Evolutionary conservation across 352 stramenopile species (phyloP), one percentile per base, ranked within the genome.

Genomic region (Pythium folliculosum): DNA sequence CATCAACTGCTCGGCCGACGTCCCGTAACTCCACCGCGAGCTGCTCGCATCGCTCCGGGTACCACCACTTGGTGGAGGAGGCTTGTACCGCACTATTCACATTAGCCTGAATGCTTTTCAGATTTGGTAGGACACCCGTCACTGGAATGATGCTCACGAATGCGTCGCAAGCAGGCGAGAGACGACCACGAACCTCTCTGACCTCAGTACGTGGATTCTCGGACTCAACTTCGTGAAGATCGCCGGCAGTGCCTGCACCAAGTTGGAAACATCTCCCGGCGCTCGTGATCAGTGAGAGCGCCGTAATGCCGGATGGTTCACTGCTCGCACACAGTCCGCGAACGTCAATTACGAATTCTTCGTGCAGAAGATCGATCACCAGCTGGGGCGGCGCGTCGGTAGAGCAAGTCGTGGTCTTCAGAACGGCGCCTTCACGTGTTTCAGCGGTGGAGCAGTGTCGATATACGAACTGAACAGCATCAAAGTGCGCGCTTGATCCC

Each of bases 401-500:
- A 38, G 37, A 14, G 1, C 35, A 37, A 19, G 14, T 12, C 8
- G 5, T 9, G 5, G 50, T 61, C 25, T 44, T 23, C 32, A 49
- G 2, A 10, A 16, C 17, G 19, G 30, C 5, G 23, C 61, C 40
- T 22, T 61, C 25, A 2, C 25, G 25, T 38, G 55, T 30, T 21
- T 60, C 32, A 17, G 38, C 51, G 1, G 38, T 61, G 7, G 3
- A 1, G 51, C 58, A 67, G 30, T 67, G 50, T 1, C 61, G 61
- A 45, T 56, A 67, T 17, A 67, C 51, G 25, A 67, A 67, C n/a
- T 55, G 61, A 19, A 60, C 38, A 17, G 50, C 61, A 19, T 53
- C 40, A 25, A 67, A 61, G 22, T 62, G 40, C 2, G 16, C 38
- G 23, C 12, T 54, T 17, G 35, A 30, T 8, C 38, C 61, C 61